Evolutionary conservation across 441 rosid genomes (phyloP).

Genomic region (Adansonia rubrostipa): DNA sequence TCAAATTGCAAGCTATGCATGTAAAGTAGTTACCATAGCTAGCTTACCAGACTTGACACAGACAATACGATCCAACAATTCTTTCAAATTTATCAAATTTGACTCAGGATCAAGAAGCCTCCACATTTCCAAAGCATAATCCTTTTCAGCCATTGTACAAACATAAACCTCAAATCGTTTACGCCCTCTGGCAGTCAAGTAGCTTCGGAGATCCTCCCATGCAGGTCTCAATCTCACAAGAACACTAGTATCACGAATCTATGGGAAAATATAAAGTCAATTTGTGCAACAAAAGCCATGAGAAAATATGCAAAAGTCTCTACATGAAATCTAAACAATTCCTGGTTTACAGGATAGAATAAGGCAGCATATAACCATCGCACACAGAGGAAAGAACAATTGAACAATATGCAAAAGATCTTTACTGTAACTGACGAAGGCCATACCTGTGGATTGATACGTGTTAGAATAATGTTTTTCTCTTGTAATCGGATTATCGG

Average conservation of each 20-base stretch:
- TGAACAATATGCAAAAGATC: constrained; percentile 7
- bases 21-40: constrained; percentile 12
- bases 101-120: constrained; percentile 99
- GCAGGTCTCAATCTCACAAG: constrained; percentile 99
- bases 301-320: background rate
- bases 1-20: constrained; percentile 25
- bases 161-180: constrained; percentile 99
- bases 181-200: constrained; percentile 94
- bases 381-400: background rate
- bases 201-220: constrained; percentile 96
- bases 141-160: constrained; percentile 99
- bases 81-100: constrained; percentile 77
- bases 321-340: background rate
- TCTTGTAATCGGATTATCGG: constrained; percentile 86
- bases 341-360: background rate
- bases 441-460: constrained; percentile 89
- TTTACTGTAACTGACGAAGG: constrained; percentile 20
- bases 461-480: constrained; percentile 83
- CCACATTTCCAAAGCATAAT: constrained; percentile 99
- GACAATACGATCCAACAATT: constrained; percentile 79
- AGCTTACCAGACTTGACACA: constrained; percentile 93
- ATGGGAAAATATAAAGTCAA: constrained; percentile 17
- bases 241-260: constrained; percentile 99
- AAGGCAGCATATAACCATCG: constrained; percentile 11
- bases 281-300: constrained; percentile 13